phyloP scores from a whole-genome alignment of 371 early-diverging fungal genomes.

The Aphelidium insulamus region DNA sequence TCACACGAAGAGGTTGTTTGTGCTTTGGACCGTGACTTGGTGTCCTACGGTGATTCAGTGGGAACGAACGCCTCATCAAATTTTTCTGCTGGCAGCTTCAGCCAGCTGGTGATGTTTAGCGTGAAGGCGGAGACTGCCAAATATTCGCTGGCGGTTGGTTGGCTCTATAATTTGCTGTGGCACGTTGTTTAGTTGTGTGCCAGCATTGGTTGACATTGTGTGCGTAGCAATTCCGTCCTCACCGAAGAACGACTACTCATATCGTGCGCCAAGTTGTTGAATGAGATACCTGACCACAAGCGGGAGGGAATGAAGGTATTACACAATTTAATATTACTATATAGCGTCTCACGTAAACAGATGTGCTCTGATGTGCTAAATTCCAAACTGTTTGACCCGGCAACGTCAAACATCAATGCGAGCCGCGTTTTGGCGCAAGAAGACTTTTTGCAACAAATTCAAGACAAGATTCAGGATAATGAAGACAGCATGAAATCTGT shows the following conservation, averaged over 20 bases:
- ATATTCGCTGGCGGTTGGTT: constrained; percentile 24
- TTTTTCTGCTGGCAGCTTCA: constrained; percentile 11
- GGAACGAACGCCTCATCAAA: constrained; percentile 10
- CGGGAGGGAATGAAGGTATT: constrained; percentile 33
- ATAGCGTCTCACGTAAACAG: background rate
- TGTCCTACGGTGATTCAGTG: constrained; percentile 19
- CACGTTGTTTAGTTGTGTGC: constrained; percentile 30
- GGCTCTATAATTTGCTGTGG: constrained; percentile 36
- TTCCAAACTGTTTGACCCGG: constrained; percentile 13
- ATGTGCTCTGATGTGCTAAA: background rate
- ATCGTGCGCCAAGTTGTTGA: constrained; percentile 25
- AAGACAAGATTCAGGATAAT: constrained; percentile 21
- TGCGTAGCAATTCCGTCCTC: no score
- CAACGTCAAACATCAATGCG: constrained; percentile 23
- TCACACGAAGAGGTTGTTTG: constrained; percentile 32
- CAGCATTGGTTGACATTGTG: no score
- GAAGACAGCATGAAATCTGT: no score
- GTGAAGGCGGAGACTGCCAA: constrained; percentile 25
- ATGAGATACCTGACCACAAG: constrained; percentile 34
- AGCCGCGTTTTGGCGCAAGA: constrained; percentile 23
- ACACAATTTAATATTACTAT: no score
- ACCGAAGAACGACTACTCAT: constrained; percentile 22
- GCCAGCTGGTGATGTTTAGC: constrained; percentile 20
- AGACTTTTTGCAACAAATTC: constrained; percentile 22
- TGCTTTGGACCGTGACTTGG: constrained; percentile 27